These are phyloP conservation scores for Thielaviopsis euricoi DNA, from an alignment of 2,329 filamentous ascomycete species.

Conservation along the genomic window DNA sequence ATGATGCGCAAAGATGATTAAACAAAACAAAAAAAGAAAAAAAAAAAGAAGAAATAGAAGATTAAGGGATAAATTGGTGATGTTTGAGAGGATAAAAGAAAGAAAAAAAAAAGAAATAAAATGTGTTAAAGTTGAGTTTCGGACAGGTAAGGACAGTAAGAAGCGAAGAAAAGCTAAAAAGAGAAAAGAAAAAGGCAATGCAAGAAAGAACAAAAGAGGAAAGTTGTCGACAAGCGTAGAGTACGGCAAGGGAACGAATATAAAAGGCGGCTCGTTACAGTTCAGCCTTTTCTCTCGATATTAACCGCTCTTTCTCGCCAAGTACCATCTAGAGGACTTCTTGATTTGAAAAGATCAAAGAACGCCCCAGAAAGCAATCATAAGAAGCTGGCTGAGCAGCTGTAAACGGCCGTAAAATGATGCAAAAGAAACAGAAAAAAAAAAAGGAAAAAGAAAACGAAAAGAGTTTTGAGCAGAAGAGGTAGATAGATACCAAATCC, in stretches of 20 bases:
- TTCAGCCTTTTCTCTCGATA: not conserved
- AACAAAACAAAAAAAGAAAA: not conserved
- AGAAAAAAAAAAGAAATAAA: not conserved
- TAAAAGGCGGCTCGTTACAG: not conserved
- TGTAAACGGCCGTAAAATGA: constrained; percentile 8
- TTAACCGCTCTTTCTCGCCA: not conserved
- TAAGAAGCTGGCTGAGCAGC: not conserved
- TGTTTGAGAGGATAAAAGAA: not conserved
- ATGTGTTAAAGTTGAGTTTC: not conserved
- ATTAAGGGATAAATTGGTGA: too few relatives aligned
- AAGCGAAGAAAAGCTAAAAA: not conserved
- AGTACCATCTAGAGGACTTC: not conserved
- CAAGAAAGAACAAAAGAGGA: not conserved
- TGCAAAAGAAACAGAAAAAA: not conserved
- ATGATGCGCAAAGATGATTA: not conserved
- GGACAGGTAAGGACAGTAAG: not conserved
- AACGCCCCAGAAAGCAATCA: not conserved
- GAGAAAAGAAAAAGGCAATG: not conserved
- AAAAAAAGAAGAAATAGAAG: not conserved
- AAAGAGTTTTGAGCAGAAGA: not conserved
- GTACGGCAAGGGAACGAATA: not conserved
- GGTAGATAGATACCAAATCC: not conserved
- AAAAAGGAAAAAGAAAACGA: not conserved
- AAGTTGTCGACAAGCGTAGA: not conserved
- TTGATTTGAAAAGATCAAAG: not conserved